Base-by-base conservation (phyloP, 2,329 filamentous ascomycete genomes). In the Lecanosticta acicola region DNA sequence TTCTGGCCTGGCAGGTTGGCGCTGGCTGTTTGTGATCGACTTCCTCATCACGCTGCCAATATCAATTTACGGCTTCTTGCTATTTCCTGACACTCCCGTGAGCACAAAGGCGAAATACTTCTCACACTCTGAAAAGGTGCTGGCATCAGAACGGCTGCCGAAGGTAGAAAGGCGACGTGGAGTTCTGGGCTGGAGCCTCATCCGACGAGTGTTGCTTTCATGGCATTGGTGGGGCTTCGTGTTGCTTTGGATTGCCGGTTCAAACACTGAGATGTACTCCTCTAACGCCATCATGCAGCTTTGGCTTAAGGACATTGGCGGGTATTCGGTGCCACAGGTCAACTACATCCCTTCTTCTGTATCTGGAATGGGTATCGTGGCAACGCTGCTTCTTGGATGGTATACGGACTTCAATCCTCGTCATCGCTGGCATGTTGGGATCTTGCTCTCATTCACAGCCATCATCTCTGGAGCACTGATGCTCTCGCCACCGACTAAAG, bases 21-120 rank as follows among this genome's bases (percentile, higher is more conserved):
- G 77, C 29, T 78, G 74, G 72, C 65, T 80, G 0, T 81, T 81
- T 45, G 74, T 81, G 32, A 75, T 80, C 34, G 76, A 80, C 53
- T 74, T 74, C 0, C 64, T 78, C 32, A 78, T 80, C 52, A 77
- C 74, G 2, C 66, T 80, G 2, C 77, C 77, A 0, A 72, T 80
- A 11, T 75, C 75, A 1, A 45, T 80, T 1, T 69, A 74, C 3
- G 77, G 77, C 0, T 80, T 72, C 55, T 59, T 78, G 4, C 68
- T 78, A 54, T 77, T 78, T 49, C 75, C 75, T 0, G 74, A 76
- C 19, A 66, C 74, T 0, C 75, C 75, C 0, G 67, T 69, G 11
- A 75, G 69, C 10, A 75, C 71, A 4, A 69, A 67, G 11, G 75
- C 75, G 1, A 69, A 67, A 55, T 79, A 77, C 61, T 48, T 59